Evolutionary conservation across 768 basidiomycete species (phyloP), one percentile per base, ranked within the genome.

Genomic region (Lactarius trivialis): DNA sequence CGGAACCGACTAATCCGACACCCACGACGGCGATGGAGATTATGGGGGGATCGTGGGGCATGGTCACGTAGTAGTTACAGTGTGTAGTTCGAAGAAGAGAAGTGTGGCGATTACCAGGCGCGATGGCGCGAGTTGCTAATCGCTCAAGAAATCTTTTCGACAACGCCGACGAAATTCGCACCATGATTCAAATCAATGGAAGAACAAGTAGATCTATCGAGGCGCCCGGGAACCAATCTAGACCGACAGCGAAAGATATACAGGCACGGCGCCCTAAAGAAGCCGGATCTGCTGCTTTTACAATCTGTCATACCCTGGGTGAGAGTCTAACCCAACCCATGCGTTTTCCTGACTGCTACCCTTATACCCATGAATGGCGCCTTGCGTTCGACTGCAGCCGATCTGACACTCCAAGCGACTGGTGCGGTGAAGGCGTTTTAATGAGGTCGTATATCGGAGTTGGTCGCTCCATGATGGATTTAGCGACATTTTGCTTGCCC

Each of bases 1-100:
- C 91, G 43, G 83, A 79, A 32, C 97, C 97, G 28, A 99, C 97
- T 56, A 96, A 89, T 3, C 97, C 97, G 34, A 93, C 82, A 61
- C 97, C 97, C 59, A 98, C 80, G 66, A 97, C 80, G 49, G 92
- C 92, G 57, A 98, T 84, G 12, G 73, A 66, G 58, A 75, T 62
- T 37, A 61, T 67, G 2, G 65, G 60, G 32, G 15, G 7, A 4
- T 36, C 39, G 48, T 39, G 37, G 17, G 61, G 51, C 61, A 58
- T 65, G 24, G 55, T 48, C 28, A 15, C n/a, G 30, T n/a, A 28
- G 30, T n/a, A 28, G 41, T 24, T n/a, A 24, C 8, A 28, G 17
- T 33, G 15, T 1, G 41, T 24, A 12, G 41, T 34, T 53, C 32
- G 53, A 48, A 55, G 17, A 9, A 33, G 37, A 9, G 12, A 45